These are phyloP conservation scores for Cryphonectria japonica DNA, from an alignment of 2,329 filamentous ascomycete genomes.

Conservation along the genomic window DNA sequence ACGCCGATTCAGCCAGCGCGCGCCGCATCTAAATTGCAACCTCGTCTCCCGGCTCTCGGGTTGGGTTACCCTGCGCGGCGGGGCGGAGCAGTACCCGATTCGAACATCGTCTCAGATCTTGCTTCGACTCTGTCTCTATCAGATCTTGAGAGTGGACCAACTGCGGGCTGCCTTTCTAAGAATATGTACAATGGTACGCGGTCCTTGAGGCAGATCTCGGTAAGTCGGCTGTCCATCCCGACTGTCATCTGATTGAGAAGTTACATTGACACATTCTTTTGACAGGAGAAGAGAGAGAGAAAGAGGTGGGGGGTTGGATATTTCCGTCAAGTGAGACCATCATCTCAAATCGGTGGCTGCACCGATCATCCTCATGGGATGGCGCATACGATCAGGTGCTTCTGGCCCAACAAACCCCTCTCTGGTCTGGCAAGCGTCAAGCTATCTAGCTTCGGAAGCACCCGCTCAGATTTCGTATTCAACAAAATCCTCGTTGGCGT, in stretches of 20 bases:
- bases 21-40: constrained; percentile 17
- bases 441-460: neutral
- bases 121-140: neutral
- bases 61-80: neutral
- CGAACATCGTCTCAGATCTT: constrained; percentile 9
- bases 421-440: neutral
- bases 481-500: neutral
- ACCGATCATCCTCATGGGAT: neutral
- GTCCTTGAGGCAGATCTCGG: neutral
- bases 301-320: neutral
- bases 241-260: neutral
- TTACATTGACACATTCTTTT: neutral
- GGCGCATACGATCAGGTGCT: neutral
- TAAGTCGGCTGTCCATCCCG: neutral
- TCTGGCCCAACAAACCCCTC: neutral
- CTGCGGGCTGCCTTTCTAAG: neutral
- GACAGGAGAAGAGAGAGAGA: neutral
- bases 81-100: neutral
- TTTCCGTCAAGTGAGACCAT: constrained; percentile 1
- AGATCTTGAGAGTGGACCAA: neutral
- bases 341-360: neutral
- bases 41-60: constrained; percentile 5
- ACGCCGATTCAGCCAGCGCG: neutral
- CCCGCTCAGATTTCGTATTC: neutral
- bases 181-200: neutral